A percentile compares a stretch with the other conserved stretches of the same genome.
phyloP scores from a whole-genome alignment of 352 stramenopile species.

The Globisporangium yorkense region DNA sequence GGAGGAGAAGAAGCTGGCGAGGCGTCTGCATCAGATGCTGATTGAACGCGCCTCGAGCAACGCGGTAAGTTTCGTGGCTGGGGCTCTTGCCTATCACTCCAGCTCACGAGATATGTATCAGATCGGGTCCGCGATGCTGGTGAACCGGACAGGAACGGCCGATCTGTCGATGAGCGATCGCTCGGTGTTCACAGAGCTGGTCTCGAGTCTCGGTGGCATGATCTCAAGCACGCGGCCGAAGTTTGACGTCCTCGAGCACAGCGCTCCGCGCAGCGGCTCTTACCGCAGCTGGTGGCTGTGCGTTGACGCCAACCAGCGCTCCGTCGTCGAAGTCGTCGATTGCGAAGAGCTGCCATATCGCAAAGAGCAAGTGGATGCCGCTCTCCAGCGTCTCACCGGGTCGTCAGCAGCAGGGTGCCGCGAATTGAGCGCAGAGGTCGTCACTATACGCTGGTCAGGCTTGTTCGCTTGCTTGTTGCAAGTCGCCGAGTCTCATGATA shows the following conservation, averaged over 20 bases:
- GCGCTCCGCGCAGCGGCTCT: not conserved
- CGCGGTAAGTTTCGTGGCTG: not conserved
- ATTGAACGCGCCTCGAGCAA: too few species aligned
- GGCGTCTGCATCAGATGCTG: not conserved
- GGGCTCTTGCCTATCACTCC: too few species aligned
- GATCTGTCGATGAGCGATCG: not conserved
- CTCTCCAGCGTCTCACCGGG: not conserved
- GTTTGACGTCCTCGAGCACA: not conserved
- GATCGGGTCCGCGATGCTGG: not conserved
- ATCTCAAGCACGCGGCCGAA: not conserved
- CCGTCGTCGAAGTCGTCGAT: not conserved
- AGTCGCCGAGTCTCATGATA: too few species aligned
- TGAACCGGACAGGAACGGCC: not conserved
- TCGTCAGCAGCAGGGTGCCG: not conserved
- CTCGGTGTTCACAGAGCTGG: not conserved
- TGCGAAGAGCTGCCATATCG: not conserved
- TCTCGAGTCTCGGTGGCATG: not conserved
- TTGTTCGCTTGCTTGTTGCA: not conserved
- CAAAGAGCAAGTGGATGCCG: not conserved
- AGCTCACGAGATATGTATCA: not conserved
- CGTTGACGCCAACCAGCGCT: not conserved
- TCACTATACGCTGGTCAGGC: not conserved
- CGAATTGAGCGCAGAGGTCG: not conserved
- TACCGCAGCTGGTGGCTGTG: not conserved
- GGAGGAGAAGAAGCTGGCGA: not conserved